Conservation (phyloP, 176 grass and related monocot species). For the Aegilops tauschii region DNA sequence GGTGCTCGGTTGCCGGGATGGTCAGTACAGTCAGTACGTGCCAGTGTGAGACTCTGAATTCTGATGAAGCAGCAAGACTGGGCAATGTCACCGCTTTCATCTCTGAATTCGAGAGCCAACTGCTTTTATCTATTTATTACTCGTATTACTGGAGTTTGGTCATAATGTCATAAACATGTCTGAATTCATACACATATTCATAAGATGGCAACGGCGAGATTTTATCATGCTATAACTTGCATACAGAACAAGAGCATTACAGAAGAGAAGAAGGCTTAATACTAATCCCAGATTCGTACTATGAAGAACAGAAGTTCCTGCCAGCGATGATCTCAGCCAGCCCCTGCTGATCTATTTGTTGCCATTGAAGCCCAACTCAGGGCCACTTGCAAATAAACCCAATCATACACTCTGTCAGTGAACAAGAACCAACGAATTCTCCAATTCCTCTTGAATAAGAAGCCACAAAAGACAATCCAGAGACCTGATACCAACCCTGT, state of each 20-base stretch:
- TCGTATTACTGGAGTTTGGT: background rate
- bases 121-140: background rate
- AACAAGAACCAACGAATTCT: background rate
- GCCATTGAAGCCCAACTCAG: background rate
- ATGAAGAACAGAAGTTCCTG: background rate
- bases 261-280: background rate
- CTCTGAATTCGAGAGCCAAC: conserved; percentile 32
- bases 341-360: background rate
- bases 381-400: conserved; percentile 1
- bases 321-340: background rate
- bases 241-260: background rate
- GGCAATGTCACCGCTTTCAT: conserved; percentile 45
- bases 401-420: background rate
- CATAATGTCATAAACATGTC: background rate
- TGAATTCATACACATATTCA: background rate
- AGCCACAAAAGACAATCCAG: background rate
- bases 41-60: conserved; percentile 37
- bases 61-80: conserved; percentile 48
- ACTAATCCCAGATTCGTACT: background rate
- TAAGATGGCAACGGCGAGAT: background rate
- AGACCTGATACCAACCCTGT: background rate
- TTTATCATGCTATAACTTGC: background rate
- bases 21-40: conserved; percentile 43
- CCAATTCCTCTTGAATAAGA: conserved; percentile 1
- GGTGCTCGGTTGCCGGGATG: conserved; percentile 24